Base-by-base conservation (phyloP, 495 filamentous ascomycete species). In the Penicillium argentinense region DNA sequence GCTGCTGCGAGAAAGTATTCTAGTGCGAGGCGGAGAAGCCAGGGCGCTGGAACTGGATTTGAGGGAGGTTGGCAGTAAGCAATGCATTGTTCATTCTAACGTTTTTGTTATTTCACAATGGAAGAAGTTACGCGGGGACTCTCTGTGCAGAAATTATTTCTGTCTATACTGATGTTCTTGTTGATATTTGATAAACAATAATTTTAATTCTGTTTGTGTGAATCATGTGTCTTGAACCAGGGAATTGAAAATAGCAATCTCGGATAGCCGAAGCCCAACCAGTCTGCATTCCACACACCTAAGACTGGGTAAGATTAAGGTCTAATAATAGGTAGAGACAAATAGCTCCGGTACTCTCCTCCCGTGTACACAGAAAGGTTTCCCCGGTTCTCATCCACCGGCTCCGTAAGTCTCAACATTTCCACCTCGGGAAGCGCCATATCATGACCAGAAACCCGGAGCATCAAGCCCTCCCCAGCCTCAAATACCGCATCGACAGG, bases 401-500 rank as follows among this genome's bases (percentile, higher is more conserved):
- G 43, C n/a, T 13, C 14, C 1, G 39, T 40, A 29, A 37, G n/a
- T 5, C 30, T 13, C 32, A 56, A 19, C 8, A n/a, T 12, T 22
- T 57, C 47, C 5, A 39, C 21, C 48, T 57, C 54, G 2, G 57
- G 53, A 6, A 49, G 34, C 2, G 43, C 33, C 54, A 61, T 57
- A 43, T 55, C 50, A 18, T 54, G 54, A 3, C 56, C 55, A 0
- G 55, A 51, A 7, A 59, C 27, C 4, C 47, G 21, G 4, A 63
- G 25, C 21, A 59, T 38, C 3, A 56, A 21, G 1, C 46, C 46
- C 19, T 60, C 60, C 0, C 57, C 57, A 1, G 39, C 42, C 11
- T 53, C 54, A 39, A 58, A 64, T 2, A 57, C 43, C 38, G 58
- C 54, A 0, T 57, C 54, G 12, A 47, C 40, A 0, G 60, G 57